These are phyloP conservation scores for Nakazawaea ernobii DNA, from an alignment of 805 yeast genomes.

Conservation along the genomic window DNA sequence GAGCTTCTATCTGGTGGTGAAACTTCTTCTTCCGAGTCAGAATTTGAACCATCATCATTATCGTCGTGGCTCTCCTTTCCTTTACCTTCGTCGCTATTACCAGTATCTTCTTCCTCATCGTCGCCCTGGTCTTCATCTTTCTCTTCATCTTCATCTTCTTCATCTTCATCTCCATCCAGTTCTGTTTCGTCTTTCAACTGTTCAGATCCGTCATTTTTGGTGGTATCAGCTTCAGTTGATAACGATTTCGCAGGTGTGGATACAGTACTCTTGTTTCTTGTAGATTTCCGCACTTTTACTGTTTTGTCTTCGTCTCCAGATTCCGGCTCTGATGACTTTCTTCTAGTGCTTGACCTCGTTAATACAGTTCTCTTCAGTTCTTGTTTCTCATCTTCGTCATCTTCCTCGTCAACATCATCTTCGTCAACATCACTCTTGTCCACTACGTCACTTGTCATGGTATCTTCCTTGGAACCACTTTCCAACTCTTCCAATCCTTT, in stretches of 20 bases:
- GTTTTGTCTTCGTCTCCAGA: neutral
- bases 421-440: constrained; percentile 13
- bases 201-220: neutral
- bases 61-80: neutral
- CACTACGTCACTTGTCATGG: constrained; percentile 4
- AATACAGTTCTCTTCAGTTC: constrained; percentile 5
- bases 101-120: constrained; percentile 1
- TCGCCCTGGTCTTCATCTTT: neutral
- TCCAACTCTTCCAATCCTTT: constrained; percentile 53
- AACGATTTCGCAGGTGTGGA: constrained; percentile 4
- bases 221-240: neutral
- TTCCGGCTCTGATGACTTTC: neutral
- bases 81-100: neutral
- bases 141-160: constrained; percentile 4
- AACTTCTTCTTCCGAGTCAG: neutral
- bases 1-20: neutral
- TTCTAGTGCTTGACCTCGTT: constrained; percentile 10
- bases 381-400: constrained; percentile 12
- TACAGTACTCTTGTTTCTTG: constrained; percentile 12
- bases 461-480: constrained; percentile 18
- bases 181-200: constrained; percentile 10
- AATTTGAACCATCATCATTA: neutral
- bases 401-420: constrained; percentile 9
- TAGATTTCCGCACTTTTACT: constrained; percentile 1
- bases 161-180: neutral